These are phyloP conservation scores for Obelidium mucronatum DNA, from an alignment of 192 early-diverging fungal species.

Conservation along the genomic window DNA sequence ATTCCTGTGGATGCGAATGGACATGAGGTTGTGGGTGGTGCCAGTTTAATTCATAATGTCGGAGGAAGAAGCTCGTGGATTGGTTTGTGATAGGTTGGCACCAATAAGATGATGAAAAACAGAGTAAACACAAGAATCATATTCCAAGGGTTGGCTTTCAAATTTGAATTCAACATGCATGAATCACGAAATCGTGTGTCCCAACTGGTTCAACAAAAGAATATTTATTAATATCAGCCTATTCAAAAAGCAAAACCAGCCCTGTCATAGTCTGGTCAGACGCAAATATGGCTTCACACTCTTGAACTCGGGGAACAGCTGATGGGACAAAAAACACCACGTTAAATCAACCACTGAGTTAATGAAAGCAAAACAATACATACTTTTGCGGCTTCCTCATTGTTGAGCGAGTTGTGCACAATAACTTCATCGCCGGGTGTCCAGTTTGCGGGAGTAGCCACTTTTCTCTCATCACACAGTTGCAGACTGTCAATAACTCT, in stretches of 20 bases:
- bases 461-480: constrained; percentile 83
- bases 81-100: constrained; percentile 14
- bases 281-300: constrained; percentile 89
- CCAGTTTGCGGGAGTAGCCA: constrained; percentile 97
- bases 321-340: constrained; percentile 7
- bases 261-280: constrained; percentile 40
- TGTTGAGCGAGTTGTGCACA: constrained; percentile 82
- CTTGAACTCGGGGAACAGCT: constrained; percentile 83
- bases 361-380: not conserved
- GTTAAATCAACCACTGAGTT: not conserved
- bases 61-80: constrained; percentile 17
- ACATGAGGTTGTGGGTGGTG: constrained; percentile 36
- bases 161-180: too few species aligned
- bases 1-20: constrained; percentile 34
- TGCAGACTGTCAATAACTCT: constrained; percentile 93
- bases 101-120: too few species aligned
- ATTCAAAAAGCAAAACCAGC: too few species aligned
- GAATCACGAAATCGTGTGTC: too few species aligned
- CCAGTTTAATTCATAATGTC: constrained; percentile 59
- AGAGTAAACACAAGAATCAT: too few species aligned
- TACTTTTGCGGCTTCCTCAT: constrained; percentile 74
- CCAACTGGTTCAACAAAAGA: too few species aligned
- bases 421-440: constrained; percentile 84
- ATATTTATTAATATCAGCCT: too few species aligned
- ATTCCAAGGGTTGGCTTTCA: too few species aligned